Percentiles rank a stretch among this genome's conserved stretches.
These are phyloP conservation scores for Fusarium brevicatenulatum DNA, from an alignment of 2,329 filamentous ascomycete species.

Conservation along the genomic window DNA sequence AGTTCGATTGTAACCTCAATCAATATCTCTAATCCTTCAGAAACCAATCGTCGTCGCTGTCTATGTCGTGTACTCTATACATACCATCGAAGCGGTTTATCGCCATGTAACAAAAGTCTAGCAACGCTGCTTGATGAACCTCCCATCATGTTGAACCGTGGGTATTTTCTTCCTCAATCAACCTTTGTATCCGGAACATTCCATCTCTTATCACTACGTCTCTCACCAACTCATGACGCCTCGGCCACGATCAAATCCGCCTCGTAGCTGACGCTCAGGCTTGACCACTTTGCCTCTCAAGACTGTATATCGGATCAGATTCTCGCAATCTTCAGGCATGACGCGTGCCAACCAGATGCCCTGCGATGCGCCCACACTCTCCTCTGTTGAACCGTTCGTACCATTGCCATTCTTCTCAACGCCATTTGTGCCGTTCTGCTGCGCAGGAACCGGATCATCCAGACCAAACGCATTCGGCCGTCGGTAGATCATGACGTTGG, in stretches of 20 bases:
- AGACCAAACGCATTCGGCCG: slow-evolving; percentile 67
- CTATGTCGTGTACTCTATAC: slow-evolving; percentile 13
- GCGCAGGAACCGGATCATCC: slow-evolving; percentile 52
- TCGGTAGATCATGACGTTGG: slow-evolving; percentile 93
- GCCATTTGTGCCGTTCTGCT: slow-evolving; percentile 44
- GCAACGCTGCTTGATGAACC: not conserved
- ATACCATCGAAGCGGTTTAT: not conserved
- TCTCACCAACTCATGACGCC: slow-evolving; percentile 88
- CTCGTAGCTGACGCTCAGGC: slow-evolving; percentile 83
- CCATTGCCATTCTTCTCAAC: slow-evolving; percentile 32
- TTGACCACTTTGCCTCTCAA: slow-evolving; percentile 95
- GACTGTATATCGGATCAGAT: slow-evolving; percentile 87
- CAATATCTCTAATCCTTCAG: not conserved
- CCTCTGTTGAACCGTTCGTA: slow-evolving; percentile 37
- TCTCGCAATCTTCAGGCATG: slow-evolving; percentile 89
- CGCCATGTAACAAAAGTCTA: not conserved
- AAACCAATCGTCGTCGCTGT: not conserved
- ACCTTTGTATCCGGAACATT: not conserved
- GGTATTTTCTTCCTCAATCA: slow-evolving; percentile 8
- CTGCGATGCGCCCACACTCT: slow-evolving; percentile 74
- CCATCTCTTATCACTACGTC: not conserved
- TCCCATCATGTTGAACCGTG: not conserved
- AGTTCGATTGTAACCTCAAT: not conserved
- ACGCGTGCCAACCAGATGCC: slow-evolving; percentile 94
- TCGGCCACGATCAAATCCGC: slow-evolving; percentile 86